phyloP scores from a whole-genome alignment of 768 basidiomycete genomes.

The Suillus alpinus region DNA sequence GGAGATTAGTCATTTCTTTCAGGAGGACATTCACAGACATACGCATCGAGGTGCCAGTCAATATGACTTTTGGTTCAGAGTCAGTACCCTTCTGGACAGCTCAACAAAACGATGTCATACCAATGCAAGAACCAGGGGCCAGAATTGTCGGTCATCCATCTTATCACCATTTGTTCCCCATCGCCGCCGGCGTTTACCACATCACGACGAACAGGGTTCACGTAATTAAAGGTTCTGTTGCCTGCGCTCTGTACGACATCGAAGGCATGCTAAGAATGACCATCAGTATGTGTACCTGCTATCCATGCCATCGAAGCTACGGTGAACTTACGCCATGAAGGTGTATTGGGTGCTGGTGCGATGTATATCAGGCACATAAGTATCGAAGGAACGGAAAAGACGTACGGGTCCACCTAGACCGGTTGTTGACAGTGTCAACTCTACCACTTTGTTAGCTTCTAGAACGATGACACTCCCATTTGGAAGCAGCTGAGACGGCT shows the following conservation, averaged over 20 bases:
- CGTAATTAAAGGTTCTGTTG: slow-evolving; percentile 36
- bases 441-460: slow-evolving; percentile 27
- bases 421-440: slow-evolving; percentile 13
- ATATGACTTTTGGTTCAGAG: slow-evolving; percentile 9
- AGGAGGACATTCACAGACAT: not conserved
- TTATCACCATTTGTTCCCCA: slow-evolving; percentile 34
- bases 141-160: slow-evolving; percentile 53
- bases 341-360: slow-evolving; percentile 40
- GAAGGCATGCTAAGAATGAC: slow-evolving; percentile 40
- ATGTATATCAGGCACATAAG: not conserved
- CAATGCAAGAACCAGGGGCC: slow-evolving; percentile 37
- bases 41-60: slow-evolving; percentile 21
- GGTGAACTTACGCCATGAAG: slow-evolving; percentile 37
- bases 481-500: slow-evolving; percentile 26
- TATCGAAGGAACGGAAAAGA: too few relatives aligned
- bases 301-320: too few relatives aligned
- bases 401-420: slow-evolving; percentile 3
- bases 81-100: not conserved
- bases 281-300: not conserved
- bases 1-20: not conserved
- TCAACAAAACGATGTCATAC: slow-evolving; percentile 3
- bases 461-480: slow-evolving; percentile 21
- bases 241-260: slow-evolving; percentile 44
- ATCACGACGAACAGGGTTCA: slow-evolving; percentile 54
- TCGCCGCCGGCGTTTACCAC: slow-evolving; percentile 31